phyloP scores from a whole-genome alignment of 169 alveolate species.

The Eimeria zaria region DNA sequence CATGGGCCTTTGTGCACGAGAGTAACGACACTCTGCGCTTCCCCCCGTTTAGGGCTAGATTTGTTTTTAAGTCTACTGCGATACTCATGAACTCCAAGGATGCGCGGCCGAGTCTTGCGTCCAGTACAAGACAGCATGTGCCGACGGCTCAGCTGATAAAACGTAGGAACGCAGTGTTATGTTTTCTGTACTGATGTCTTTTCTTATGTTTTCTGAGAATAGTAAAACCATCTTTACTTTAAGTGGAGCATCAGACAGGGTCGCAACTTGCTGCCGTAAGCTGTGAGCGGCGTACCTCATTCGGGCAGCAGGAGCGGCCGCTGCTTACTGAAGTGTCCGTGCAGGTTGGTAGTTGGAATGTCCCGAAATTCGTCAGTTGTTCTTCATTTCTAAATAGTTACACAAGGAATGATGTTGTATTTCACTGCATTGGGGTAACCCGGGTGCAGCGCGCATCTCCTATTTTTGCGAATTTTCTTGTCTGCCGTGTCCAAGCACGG shows the following conservation, averaged over 20 bases:
- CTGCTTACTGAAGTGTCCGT: not conserved
- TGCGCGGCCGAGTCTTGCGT: not conserved
- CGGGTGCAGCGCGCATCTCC: conserved; percentile 7
- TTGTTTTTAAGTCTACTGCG: not conserved
- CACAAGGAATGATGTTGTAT: not conserved
- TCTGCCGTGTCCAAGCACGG: not conserved
- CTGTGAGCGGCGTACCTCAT: not conserved
- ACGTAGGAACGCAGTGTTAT: not conserved
- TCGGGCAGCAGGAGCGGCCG: conserved; percentile 7
- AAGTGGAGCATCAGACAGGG: not conserved
- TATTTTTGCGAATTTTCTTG: not conserved
- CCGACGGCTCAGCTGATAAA: not conserved
- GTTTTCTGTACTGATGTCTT: not conserved
- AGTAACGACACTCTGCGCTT: not conserved
- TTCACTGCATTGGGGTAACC: not conserved
- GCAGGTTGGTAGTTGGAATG: conserved; percentile 18
- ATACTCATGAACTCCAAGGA: not conserved
- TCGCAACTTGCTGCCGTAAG: not conserved
- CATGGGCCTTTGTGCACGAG: not conserved
- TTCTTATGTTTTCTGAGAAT: not conserved
- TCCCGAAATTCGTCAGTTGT: not conserved
- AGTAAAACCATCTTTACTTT: not conserved
- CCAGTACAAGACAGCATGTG: conserved; percentile 4
- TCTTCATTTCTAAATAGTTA: not conserved
- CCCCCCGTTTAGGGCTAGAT: not conserved